Evolutionary conservation across 2,329 filamentous ascomycete species (phyloP).

Genomic region (Mycosphaerella sp.): DNA sequence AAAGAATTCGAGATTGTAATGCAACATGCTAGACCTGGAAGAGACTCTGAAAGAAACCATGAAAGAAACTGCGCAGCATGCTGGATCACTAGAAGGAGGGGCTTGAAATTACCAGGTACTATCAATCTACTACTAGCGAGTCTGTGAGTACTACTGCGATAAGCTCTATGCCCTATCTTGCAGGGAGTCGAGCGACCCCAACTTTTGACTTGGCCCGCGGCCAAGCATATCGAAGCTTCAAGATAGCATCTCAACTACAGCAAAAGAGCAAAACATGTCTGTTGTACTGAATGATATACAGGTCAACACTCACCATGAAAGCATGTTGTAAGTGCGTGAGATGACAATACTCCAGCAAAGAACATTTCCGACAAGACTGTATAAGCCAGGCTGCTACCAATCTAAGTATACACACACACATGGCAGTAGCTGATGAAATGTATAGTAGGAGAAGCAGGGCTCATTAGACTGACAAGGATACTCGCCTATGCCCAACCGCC

Average conservation of each 20-base stretch:
- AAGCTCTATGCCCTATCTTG: constrained; percentile 2
- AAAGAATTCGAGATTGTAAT: constrained; percentile 4
- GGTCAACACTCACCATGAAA: background rate
- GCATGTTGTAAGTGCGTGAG: background rate
- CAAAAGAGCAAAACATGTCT: background rate
- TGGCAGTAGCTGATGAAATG: background rate
- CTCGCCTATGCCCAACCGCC: background rate
- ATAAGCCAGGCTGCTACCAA: background rate
- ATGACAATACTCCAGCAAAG: background rate
- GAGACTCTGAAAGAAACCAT: no score
- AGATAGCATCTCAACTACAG: background rate
- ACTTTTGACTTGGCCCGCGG: constrained; percentile 3
- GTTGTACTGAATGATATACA: background rate
- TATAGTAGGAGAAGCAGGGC: no score
- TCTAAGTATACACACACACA: background rate
- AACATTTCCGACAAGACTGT: background rate
- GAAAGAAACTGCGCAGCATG: no score
- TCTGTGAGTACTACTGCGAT: no score
- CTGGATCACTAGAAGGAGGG: no score
- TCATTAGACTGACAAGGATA: background rate
- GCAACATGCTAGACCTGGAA: no score
- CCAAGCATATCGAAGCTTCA: background rate
- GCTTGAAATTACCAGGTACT: no score
- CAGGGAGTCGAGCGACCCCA: constrained; percentile 1
- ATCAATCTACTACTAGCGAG: no score